phyloP scores from a whole-genome alignment of 495 filamentous ascomycete genomes.

The Talaromyces liani region DNA sequence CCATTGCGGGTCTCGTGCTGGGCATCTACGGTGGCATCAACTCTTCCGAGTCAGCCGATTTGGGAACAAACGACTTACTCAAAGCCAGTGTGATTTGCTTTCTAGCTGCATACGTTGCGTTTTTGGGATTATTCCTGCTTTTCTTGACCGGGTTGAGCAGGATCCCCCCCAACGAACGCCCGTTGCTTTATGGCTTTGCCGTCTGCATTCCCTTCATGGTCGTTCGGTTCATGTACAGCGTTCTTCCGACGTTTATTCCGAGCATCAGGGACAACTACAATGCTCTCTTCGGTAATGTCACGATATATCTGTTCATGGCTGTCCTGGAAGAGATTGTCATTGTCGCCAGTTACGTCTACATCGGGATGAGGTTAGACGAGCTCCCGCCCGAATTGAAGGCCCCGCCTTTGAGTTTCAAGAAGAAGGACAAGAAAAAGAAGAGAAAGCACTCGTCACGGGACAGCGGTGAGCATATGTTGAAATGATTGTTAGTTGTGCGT shows the following conservation, averaged over 20 bases:
- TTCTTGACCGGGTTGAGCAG: neutral
- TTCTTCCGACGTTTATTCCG: neutral
- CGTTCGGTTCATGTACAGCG: neutral
- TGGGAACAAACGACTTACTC: neutral
- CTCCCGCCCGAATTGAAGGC: neutral
- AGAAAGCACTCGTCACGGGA: neutral
- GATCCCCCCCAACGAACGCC: neutral
- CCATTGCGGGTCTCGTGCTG: neutral
- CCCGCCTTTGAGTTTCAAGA: neutral
- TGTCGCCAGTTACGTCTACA: neutral
- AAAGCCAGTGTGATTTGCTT: slow-evolving; percentile 2
- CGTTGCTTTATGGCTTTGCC: neutral
- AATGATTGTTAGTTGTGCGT: neutral
- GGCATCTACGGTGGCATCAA: slow-evolving; percentile 1
- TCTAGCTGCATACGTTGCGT: neutral
- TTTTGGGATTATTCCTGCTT: neutral
- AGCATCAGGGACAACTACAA: slow-evolving; percentile 4
- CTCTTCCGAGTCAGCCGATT: neutral
- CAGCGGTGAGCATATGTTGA: neutral
- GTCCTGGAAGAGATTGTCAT: slow-evolving; percentile 10
- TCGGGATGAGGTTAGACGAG: neutral
- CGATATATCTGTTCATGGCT: slow-evolving; percentile 11
- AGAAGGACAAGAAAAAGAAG: slow-evolving; percentile 1
- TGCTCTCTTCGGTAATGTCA: slow-evolving; percentile 8
- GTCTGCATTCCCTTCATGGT: neutral